Evolutionary conservation across 805 yeast genomes (phyloP), one percentile per base, ranked within the genome.

Genomic region (Saccharomycopsis schoenii): DNA sequence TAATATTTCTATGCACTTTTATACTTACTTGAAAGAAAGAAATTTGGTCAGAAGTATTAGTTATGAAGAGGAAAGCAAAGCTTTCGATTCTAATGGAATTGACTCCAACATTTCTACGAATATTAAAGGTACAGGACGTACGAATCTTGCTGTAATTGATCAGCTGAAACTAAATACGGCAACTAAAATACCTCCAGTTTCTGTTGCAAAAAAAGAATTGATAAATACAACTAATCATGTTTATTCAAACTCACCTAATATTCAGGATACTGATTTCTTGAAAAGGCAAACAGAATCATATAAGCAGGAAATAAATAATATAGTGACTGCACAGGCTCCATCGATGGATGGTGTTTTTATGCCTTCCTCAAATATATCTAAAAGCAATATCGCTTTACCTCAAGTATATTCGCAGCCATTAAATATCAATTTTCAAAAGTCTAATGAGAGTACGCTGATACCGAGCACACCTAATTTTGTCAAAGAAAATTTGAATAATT

Each of bases 1-100:
- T 47, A 55, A 56, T 40, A 60, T 64, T n/a, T 50, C 63, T 12
- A 51, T 58, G 59, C 61, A 62, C 25, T 64, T 64, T 57, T 64
- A 64, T 39, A 25, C 42, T 12, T 64, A 64, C 50, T 62, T 64
- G 51, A 60, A 58, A 29, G 65, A 62, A 10, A 51, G 61, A 10
- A 62, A 62, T 36, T 55, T 63, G 56, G 58, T 61, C 25, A 60
- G 61, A 29, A 55, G 42, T 24, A 55, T 36, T 24, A 37, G 11
- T 21, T 36, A 37, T 21, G 57, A 37, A 15, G 47, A 34, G 12
- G 43, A 37, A 37, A 24, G 14, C 17, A 55, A 17, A 55, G 17
- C 4, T 34, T 15, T 15, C 11, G 57, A 34, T 37, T 19, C 47
- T 5, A 55, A 37, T 39, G 57, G 11, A 14, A 39, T n/a, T 55